phyloP scores from a whole-genome alignment of 2,329 filamentous ascomycete species.

The Akanthomyces lecanii region DNA sequence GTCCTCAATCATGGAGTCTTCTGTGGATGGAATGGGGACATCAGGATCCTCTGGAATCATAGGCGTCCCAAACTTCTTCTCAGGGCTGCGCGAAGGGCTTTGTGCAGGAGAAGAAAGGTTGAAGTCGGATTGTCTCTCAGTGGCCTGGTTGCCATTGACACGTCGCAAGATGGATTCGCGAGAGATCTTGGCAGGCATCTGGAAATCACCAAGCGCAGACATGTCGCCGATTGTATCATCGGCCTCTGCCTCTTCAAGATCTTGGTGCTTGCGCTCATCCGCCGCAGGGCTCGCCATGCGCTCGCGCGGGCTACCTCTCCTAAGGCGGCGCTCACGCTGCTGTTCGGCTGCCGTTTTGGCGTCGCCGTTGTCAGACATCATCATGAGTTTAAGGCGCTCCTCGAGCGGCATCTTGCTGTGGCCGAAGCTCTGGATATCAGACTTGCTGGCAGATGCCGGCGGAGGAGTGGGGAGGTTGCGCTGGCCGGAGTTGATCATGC shows the following conservation, averaged over 20 bases:
- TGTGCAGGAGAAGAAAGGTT: slow-evolving; percentile 60
- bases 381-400: slow-evolving; percentile 83
- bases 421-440: slow-evolving; percentile 72
- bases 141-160: slow-evolving; percentile 62
- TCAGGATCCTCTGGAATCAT: slow-evolving; percentile 71
- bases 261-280: slow-evolving; percentile 24
- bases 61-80: slow-evolving; percentile 44
- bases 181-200: slow-evolving; percentile 75
- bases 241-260: slow-evolving; percentile 44
- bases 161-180: slow-evolving; percentile 89
- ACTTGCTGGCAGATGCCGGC: slow-evolving; percentile 62
- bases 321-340: slow-evolving; percentile 65
- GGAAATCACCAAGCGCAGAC: slow-evolving; percentile 57
- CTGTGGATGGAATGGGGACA: slow-evolving; percentile 81
- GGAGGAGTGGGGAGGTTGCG: slow-evolving; percentile 71
- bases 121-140: slow-evolving; percentile 58
- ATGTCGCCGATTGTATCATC: slow-evolving; percentile 59
- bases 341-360: slow-evolving; percentile 58
- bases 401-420: slow-evolving; percentile 77
- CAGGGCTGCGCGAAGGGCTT: slow-evolving; percentile 49
- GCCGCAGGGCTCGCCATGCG: slow-evolving; percentile 42
- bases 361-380: slow-evolving; percentile 65
- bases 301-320: slow-evolving; percentile 54
- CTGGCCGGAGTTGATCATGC: slow-evolving; percentile 56
- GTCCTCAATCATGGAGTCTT: slow-evolving; percentile 61